Conservation (phyloP, 2,329 filamentous ascomycete genomes). For the Exophiala lecanii-corni region DNA sequence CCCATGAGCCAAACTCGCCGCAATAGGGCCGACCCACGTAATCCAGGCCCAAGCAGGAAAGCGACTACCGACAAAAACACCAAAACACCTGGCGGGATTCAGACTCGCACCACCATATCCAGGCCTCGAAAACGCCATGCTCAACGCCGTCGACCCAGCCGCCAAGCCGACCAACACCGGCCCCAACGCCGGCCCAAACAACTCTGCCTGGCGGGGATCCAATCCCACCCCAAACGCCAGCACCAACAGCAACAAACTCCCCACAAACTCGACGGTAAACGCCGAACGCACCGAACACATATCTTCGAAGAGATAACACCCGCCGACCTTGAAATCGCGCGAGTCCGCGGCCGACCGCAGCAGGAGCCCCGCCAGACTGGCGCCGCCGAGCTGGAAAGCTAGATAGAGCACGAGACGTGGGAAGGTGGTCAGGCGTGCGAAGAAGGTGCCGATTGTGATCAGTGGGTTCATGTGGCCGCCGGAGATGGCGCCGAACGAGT, state of each 20-base stretch:
- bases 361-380: slow-evolving; percentile 42
- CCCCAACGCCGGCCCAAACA: slow-evolving; percentile 47
- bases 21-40: slow-evolving; percentile 35
- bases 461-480: slow-evolving; percentile 52
- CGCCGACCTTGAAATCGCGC: slow-evolving; percentile 34
- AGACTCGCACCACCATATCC: slow-evolving; percentile 43
- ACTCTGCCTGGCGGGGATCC: slow-evolving; percentile 47
- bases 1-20: slow-evolving; percentile 31
- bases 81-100: slow-evolving; percentile 46
- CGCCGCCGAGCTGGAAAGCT: slow-evolving; percentile 43
- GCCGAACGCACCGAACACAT: slow-evolving; percentile 37
- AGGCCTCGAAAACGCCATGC: slow-evolving; percentile 35
- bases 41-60: slow-evolving; percentile 37
- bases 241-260: slow-evolving; percentile 44
- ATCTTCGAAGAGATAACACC: slow-evolving; percentile 36
- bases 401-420: slow-evolving; percentile 48
- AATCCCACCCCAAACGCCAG: slow-evolving; percentile 51
- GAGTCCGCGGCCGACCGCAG: slow-evolving; percentile 35
- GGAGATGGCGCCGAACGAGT: slow-evolving; percentile 44
- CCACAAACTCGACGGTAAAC: slow-evolving; percentile 47
- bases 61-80: slow-evolving; percentile 34
- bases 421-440: slow-evolving; percentile 46
- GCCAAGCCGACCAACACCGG: slow-evolving; percentile 46
- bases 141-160: slow-evolving; percentile 35
- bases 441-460: slow-evolving; percentile 51